These are phyloP conservation scores for Mucor piriformis DNA, from an alignment of 371 early-diverging fungal genomes.

Conservation along the genomic window DNA sequence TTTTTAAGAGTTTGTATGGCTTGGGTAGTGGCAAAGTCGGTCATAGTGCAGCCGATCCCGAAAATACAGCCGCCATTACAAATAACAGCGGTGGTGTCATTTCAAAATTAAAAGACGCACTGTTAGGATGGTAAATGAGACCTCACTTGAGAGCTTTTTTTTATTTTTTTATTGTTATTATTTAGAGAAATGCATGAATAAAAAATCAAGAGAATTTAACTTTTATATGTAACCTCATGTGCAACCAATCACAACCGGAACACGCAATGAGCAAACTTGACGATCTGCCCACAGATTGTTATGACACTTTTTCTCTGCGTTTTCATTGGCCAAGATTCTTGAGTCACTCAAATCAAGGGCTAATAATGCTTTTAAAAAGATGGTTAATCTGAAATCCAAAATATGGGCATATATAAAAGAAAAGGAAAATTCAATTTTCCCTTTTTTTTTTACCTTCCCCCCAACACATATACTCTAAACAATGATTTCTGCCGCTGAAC, in stretches of 20 bases:
- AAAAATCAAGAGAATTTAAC: neutral
- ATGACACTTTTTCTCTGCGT: neutral
- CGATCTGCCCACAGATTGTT: conserved; percentile 11
- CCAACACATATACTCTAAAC: neutral
- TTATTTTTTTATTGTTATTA: too few relatives aligned
- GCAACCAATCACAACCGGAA: conserved; percentile 15
- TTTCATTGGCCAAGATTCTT: conserved; percentile 11
- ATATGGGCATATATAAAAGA: neutral
- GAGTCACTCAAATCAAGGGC: conserved; percentile 19
- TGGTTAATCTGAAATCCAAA: neutral
- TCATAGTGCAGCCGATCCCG: conserved; percentile 8
- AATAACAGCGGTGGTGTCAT: conserved; percentile 1
- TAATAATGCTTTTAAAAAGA: neutral
- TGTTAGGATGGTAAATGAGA: conserved; percentile 22
- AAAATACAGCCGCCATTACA: neutral
- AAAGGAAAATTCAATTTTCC: neutral
- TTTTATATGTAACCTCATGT: neutral
- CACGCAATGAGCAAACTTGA: conserved; percentile 23
- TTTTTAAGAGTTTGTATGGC: conserved; percentile 10
- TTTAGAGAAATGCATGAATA: neutral
- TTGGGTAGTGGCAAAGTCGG: conserved; percentile 22
- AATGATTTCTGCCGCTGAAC: conserved; percentile 9
- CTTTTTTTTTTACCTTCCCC: conserved; percentile 1
- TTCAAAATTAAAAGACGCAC: conserved; percentile 3
- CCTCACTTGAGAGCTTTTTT: neutral